Evolutionary conservation across 176 grass and related monocot genomes (phyloP), one percentile per base, ranked within the genome.

Genomic region (Musa itinerans): DNA sequence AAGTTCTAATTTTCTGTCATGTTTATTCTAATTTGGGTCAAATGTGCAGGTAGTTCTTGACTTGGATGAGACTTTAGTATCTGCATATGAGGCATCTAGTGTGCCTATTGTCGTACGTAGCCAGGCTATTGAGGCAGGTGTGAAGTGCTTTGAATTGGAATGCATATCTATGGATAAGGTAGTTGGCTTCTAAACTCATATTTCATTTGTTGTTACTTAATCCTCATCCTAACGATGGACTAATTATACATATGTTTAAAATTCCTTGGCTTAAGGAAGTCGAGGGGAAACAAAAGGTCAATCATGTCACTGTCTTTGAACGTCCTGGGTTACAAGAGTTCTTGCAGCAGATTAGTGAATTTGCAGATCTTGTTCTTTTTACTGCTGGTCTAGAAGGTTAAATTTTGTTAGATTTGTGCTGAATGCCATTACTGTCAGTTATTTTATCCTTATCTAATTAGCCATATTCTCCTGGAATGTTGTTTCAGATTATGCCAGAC

Each of bases 31-130:
- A 85, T 48, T 65, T 76, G 22, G 10, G 6, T 54, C 79, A 23
- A 77, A 77, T 84, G 22, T 89, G 81, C 74, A 97, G 93, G 86
- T 97, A 70, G 93, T 97, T 76, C 90, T 97, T 75, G 93, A 97
- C 73, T 82, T 97, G 86, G 93, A 97, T 21, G 90, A 97, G 86
- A 97, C 93, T 82, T 86, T 97, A 86, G 93, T 97, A 85, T 97
- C 87, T 80, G 93, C 93, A 2, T 97, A 97, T 73, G 93, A 97
- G 15, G 88, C 93, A 57, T 93, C 93, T 79, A 88, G 83, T 67
- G 79, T 97, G 71, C 93, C 93, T 75, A n/a, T 81, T 77, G 80
- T 93, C 83, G 80, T 97, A 75, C 85, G 88, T 65, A 83, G 85
- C n/a, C 93, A 93, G 71, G 93, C 93, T 76, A 82, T 93, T 83